Base-by-base conservation (phyloP, 2,329 filamentous ascomycete genomes). In the Botryotinia convoluta region DNA sequence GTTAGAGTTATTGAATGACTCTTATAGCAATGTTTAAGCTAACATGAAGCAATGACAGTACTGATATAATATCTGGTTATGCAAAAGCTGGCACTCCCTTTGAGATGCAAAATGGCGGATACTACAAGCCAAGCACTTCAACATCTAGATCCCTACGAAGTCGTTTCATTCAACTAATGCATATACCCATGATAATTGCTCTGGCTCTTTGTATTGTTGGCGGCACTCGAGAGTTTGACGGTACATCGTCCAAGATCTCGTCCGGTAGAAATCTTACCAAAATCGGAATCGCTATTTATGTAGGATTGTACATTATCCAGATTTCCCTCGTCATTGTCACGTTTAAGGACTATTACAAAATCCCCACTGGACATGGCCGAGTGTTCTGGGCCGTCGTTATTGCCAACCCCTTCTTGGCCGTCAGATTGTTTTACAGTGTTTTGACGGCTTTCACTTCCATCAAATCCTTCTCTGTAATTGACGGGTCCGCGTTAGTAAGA, bases 361-460 rank as follows among this genome's bases (percentile, higher is more conserved):
- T 81, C 2, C 77, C 76, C 8, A 35, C 72, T 2, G 80, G 80
- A 51, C 80, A 82, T 72, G 77, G 76, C 57, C 74, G 77, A 2
- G 74, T 82, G 8, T 76, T 81, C 39, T 72, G 78, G 22, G 80
- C 79, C 5, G 77, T 81, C 9, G 72, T 78, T 3, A 59, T 78
- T 29, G 79, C 79, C 3, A 70, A 81, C 4, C 80, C 81, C 0
- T 76, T 82, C 29, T 69, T 83, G 4, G 77, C 78, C 42, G 75
- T 81, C 26, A 78, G 81, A 26, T 69, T 82, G 1, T 64, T 81
- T n/a, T 82, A 79, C 74, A 79, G 78, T 61, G 61, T 81, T 10
- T 64, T 83, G 4, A 75, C 78, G 7, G 72, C 77, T 29, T 83
- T 82, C 67, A 44, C 67, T 10, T 57, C 74, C n/a, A 74, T 68